Percentiles rank a stretch among this genome's conserved stretches.
phyloP scores from a whole-genome alignment of 2,329 filamentous ascomycete species.

The Beauveria australis region DNA sequence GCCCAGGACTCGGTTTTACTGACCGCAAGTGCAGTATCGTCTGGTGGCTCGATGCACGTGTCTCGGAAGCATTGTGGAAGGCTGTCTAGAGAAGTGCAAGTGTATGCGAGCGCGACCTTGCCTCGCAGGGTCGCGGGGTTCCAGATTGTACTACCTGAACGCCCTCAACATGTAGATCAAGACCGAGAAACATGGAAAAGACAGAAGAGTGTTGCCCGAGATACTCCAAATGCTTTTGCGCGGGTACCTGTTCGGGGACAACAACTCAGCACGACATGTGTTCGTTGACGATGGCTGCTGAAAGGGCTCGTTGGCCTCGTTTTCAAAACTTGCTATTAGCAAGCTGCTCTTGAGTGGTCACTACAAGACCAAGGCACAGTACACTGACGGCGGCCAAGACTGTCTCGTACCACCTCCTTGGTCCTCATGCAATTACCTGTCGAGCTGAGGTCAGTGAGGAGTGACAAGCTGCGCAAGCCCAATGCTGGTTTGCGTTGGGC shows the following conservation, averaged over 20 bases:
- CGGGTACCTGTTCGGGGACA: not conserved
- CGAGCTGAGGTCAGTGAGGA: not conserved
- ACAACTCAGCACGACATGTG: not conserved
- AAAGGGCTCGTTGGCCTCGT: too few relatives aligned
- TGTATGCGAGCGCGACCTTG: not conserved
- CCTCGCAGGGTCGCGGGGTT: not conserved
- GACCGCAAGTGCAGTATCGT: not conserved
- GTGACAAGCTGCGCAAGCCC: not conserved
- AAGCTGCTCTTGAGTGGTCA: not conserved
- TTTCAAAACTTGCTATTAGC: too few relatives aligned
- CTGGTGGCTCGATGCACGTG: not conserved
- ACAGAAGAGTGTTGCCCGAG: not conserved
- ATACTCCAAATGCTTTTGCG: too few relatives aligned
- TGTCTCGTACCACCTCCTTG: not conserved
- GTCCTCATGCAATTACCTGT: not conserved
- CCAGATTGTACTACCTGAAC: not conserved
- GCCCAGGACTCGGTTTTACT: not conserved
- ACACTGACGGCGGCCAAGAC: not conserved
- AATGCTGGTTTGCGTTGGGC: not conserved
- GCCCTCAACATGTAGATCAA: not conserved
- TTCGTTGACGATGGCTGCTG: too few relatives aligned
- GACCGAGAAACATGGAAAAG: not conserved
- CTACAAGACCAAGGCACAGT: not conserved
- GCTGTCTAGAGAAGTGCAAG: not conserved
- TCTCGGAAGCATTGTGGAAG: slow-evolving; percentile 2